These are phyloP conservation scores for Tremellales sp. DNA, from an alignment of 1,284 basidiomycete species.

Conservation along the genomic window DNA sequence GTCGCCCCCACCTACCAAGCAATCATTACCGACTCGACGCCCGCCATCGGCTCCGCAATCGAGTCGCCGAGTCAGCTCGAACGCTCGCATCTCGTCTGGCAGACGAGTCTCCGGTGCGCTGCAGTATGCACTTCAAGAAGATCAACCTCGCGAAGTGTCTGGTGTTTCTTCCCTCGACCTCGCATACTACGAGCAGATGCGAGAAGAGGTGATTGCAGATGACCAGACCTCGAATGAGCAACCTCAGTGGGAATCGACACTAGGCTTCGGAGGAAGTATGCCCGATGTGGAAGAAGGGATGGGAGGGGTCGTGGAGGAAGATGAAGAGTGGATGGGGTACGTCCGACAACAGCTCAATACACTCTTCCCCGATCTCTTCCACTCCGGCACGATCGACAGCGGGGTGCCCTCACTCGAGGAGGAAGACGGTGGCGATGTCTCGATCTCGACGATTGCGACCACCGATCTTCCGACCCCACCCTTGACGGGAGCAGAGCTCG, in stretches of 20 bases:
- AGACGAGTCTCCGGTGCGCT: slow-evolving; percentile 12
- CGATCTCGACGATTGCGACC: neutral
- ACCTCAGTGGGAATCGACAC: neutral
- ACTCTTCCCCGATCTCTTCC: slow-evolving; percentile 40
- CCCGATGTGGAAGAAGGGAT: slow-evolving; percentile 4
- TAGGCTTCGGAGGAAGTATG: slow-evolving; percentile 2
- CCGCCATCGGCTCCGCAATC: neutral
- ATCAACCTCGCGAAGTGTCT: no score
- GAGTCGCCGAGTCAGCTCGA: neutral
- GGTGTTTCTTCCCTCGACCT: no score
- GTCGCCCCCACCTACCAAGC: neutral
- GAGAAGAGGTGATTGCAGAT: neutral
- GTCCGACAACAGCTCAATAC: slow-evolving; percentile 32
- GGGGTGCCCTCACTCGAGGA: neutral
- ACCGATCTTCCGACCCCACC: slow-evolving; percentile 5
- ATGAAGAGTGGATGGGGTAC: slow-evolving; percentile 37
- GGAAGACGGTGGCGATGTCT: slow-evolving; percentile 1
- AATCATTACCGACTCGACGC: neutral
- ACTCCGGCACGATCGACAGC: no score
- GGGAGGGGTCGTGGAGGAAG: slow-evolving; percentile 16
- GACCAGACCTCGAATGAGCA: neutral
- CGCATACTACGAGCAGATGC: neutral
- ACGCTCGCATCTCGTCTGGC: neutral
- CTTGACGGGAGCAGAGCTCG: no score
- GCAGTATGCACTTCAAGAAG: slow-evolving; percentile 19